Evolutionary conservation across 805 yeast genomes (phyloP), one percentile per base, ranked within the genome.

Genomic region (Saccharomycopsis fibuligera): DNA sequence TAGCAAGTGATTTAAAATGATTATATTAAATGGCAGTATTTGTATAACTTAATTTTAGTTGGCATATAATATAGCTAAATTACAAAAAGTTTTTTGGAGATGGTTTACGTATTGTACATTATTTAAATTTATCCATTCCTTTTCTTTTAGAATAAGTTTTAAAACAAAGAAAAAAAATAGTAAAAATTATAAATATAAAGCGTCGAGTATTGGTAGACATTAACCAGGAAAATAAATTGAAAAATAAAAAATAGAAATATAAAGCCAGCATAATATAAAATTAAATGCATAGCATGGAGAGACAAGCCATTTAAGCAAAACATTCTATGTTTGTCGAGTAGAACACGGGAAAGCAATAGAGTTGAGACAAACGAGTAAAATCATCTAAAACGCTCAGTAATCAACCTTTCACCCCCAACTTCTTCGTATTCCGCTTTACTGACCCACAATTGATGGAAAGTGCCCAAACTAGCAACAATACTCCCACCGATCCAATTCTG

Each of bases 391-490:
- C 96, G 75, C 64, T 84, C 91, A 48, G 78, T 77, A 49, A 87
- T 74, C 49, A 90, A 72, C 62, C 88, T 78, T 48, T 86, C 93
- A 10, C 81, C 80, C 4, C 97, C 97, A 23, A 81, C 87, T 64
- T 90, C 96, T 53, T 86, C 88, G 58, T 83, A 86, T 64, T 90
- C 97, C 56, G 77, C 78, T 60, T 80, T 82, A 37, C 90, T 84
- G 2, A 90, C 96, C 96, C 96, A 90, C 67, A 86, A 69, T 65
- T 90, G 97, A 64, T 90, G 97, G 73, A 90, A 90, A 2, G 96
- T 86, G 30, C 97, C 97, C 57, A 90, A 72, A 45, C 93, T 82
- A 4, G 95, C 80, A 48, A 90, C 68, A 35, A 90, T 89, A 55
- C 91, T 82, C 5, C 96, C 96, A 40, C 97, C 97, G 44, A 90